Evolutionary conservation across 2,329 filamentous ascomycete genomes (phyloP).

Genomic region (Sclerotinia borealis): DNA sequence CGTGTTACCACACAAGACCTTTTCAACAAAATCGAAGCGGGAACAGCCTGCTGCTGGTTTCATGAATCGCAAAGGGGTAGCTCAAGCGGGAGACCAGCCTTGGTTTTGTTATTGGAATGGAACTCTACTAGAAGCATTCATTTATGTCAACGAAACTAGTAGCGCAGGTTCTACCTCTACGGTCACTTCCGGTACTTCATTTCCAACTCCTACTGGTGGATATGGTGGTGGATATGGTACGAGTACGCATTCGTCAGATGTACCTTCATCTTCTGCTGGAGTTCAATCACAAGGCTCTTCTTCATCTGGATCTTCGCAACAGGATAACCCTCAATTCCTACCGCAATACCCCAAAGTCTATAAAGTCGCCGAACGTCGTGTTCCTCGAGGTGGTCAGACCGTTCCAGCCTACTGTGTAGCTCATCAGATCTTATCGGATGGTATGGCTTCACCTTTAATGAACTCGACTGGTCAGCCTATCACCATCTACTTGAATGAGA

Average conservation of each 20-base stretch:
- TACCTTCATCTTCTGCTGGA: conserved; percentile 28
- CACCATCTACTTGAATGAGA: conserved; percentile 29
- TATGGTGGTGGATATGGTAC: neutral
- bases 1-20: conserved; percentile 36
- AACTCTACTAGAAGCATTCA: conserved; percentile 60
- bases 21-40: conserved; percentile 18
- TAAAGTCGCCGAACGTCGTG: conserved; percentile 60
- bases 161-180: conserved; percentile 29
- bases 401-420: conserved; percentile 57
- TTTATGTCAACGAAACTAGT: conserved; percentile 47
- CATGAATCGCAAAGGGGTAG: conserved; percentile 33
- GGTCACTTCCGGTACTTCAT: neutral
- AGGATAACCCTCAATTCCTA: conserved; percentile 24
- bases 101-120: conserved; percentile 68
- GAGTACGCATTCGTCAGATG: conserved; percentile 14
- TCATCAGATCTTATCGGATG: conserved; percentile 52
- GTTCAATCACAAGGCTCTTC: neutral
- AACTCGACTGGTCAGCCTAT: conserved; percentile 24
- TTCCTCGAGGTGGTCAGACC: conserved; percentile 21
- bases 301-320: conserved; percentile 15
- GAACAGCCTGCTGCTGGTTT: conserved; percentile 13
- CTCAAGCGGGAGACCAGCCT: conserved; percentile 50
- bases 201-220: neutral
- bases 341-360: conserved; percentile 49
- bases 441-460: conserved; percentile 27